Conservation (phyloP, 2,329 filamentous ascomycete species). For the Fusarium marasasianum region DNA sequence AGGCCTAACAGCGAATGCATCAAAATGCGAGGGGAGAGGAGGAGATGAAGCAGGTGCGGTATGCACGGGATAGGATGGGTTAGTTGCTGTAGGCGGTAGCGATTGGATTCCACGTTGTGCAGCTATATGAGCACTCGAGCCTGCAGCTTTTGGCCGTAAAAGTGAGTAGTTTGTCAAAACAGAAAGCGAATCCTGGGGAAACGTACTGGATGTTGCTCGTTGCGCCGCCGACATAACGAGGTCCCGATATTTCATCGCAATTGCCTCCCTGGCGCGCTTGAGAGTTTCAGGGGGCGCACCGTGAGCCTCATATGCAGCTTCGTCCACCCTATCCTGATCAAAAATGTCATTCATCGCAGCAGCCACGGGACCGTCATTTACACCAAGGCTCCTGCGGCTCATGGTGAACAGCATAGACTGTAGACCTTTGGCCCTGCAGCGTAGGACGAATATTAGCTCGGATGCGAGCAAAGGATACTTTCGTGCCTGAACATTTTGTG, state of each 20-base stretch:
- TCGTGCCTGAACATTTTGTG: slow-evolving; percentile 22
- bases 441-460: slow-evolving; percentile 38
- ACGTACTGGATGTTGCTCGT: slow-evolving; percentile 22
- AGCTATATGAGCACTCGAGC: not conserved
- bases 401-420: slow-evolving; percentile 44
- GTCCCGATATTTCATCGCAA: slow-evolving; percentile 16
- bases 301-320: slow-evolving; percentile 19
- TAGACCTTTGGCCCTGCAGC: slow-evolving; percentile 41
- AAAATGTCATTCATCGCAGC: slow-evolving; percentile 38
- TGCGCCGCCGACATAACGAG: slow-evolving; percentile 13
- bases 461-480: slow-evolving; percentile 42
- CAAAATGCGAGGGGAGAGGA: slow-evolving; percentile 7
- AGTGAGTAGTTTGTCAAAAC: slow-evolving; percentile 13
- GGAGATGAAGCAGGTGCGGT: slow-evolving; percentile 1
- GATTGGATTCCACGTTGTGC: slow-evolving; percentile 16
- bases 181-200: not conserved
- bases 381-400: slow-evolving; percentile 42
- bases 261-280: slow-evolving; percentile 1
- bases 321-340: slow-evolving; percentile 36
- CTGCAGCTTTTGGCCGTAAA: slow-evolving; percentile 8
- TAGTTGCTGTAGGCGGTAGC: slow-evolving; percentile 8
- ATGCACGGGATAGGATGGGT: not conserved
- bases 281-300: slow-evolving; percentile 14
- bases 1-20: not conserved
- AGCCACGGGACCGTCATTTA: slow-evolving; percentile 31